Base-by-base conservation (phyloP, 179 eudicot genomes). In the Gypsophila paniculata region DNA sequence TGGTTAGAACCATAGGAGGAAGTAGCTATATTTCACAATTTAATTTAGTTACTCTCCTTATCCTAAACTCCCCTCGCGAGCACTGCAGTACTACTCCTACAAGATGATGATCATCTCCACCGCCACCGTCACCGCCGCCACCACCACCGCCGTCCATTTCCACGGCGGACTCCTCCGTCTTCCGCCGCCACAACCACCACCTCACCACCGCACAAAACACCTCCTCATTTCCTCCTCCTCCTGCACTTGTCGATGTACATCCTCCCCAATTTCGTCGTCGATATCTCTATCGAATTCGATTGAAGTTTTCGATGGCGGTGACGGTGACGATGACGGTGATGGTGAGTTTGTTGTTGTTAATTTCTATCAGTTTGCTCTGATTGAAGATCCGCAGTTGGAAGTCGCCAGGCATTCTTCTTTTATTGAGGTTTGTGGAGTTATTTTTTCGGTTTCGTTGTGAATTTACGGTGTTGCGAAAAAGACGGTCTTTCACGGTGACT, bases 361-460 rank as follows among this genome's bases (percentile, higher is more conserved):
- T 70, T 92, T 92, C 69, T 92, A 92, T 73, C 82, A 75, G 17
- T 86, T 92, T 61, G 83, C 85, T 18, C 74, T 63, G 36, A 77
- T 92, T 48, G 15, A 81, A 44, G 80, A 90, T 72, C 96, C 98
- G n/a, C 74, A 83, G 11, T 77, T 81, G 34, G 94, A 88, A 83
- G 89, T 92, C 68, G 70, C 88, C 69, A 81, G 72, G 19, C 96
- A 92, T 81, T 85, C 91, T 2, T 75, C 85, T 34, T 83, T 92
- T 81, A 76, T 87, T 78, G 82, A 92, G 96, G 98, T 84, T 42
- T 8, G 46, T 9, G 34, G 34, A 29, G 34, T 29, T 29, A 29
- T 29, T 29, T 29, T 29, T 29, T n/a, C n/a, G n/a, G n/a, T n/a
- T 29, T 29, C 34, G 34, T 29, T 29, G 4, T 29, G n/a, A n/a